These are phyloP conservation scores for Leptodontidium sp. DNA, from an alignment of 2,329 filamentous ascomycete species.

Conservation along the genomic window DNA sequence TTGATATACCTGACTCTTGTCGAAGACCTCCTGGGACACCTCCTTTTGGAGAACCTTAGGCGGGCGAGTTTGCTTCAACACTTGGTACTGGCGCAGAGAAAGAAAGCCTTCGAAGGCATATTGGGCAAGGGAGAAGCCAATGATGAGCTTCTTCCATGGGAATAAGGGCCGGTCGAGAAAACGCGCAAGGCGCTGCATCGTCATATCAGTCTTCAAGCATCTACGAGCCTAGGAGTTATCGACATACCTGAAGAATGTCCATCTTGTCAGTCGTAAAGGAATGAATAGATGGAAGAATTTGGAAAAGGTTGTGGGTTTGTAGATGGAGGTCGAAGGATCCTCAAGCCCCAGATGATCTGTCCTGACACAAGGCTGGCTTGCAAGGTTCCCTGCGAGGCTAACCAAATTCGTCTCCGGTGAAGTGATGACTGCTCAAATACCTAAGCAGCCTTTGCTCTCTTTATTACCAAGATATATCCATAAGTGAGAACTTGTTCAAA, in stretches of 20 bases:
- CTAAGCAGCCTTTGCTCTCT: too few species aligned
- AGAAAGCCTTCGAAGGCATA: slow-evolving; percentile 91
- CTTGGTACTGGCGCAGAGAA: slow-evolving; percentile 86
- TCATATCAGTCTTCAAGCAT: slow-evolving; percentile 35
- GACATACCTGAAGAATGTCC: slow-evolving; percentile 48
- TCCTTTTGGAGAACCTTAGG: slow-evolving; percentile 90
- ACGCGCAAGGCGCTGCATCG: slow-evolving; percentile 73
- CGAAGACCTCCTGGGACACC: slow-evolving; percentile 87
- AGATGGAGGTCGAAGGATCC: background rate
- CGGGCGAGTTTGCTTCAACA: slow-evolving; percentile 80
- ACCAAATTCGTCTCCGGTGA: too few species aligned
- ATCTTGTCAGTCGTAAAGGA: slow-evolving; percentile 40
- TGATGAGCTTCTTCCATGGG: slow-evolving; percentile 96
- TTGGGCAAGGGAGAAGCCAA: slow-evolving; percentile 92
- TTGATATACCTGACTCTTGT: slow-evolving; percentile 80
- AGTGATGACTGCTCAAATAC: too few species aligned
- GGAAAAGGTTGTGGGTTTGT: slow-evolving; percentile 10
- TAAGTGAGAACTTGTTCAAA: too few species aligned
- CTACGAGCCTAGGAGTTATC: background rate
- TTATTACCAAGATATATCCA: too few species aligned
- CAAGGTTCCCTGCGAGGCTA: background rate
- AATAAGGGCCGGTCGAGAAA: slow-evolving; percentile 91
- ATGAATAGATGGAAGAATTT: slow-evolving; percentile 25
- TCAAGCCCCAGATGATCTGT: slow-evolving; percentile 20
- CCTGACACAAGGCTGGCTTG: slow-evolving; percentile 13